phyloP scores from a whole-genome alignment of 495 filamentous ascomycete genomes.

The Evansstolkia leycettana region DNA sequence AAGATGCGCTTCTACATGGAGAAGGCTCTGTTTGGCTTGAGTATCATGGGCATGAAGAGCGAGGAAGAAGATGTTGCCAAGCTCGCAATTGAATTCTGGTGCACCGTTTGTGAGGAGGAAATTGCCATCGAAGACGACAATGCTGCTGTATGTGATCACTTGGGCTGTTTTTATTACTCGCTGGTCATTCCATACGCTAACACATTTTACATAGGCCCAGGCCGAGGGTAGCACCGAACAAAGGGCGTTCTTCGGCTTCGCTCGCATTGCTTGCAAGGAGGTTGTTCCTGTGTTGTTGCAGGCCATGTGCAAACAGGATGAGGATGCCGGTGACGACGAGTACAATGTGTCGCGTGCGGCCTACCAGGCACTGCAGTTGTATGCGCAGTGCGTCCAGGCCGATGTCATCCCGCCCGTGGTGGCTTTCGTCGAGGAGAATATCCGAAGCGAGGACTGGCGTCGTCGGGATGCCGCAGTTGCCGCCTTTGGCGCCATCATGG shows the following conservation, averaged over 20 bases:
- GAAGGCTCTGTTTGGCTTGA: constrained; percentile 94
- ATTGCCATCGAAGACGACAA: constrained; percentile 97
- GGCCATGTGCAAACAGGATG: constrained; percentile 90
- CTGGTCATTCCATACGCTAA: neutral
- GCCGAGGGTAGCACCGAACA: constrained; percentile 65
- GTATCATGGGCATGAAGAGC: constrained; percentile 98
- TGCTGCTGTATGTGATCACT: constrained; percentile 46
- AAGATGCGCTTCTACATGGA: constrained; percentile 99
- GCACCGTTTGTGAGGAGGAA: constrained; percentile 97
- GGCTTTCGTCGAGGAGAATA: constrained; percentile 78
- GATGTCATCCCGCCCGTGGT: constrained; percentile 75
- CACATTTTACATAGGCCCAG: constrained; percentile 28
- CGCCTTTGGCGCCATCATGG: constrained; percentile 98
- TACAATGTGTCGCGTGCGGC: constrained; percentile 93
- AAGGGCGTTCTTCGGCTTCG: constrained; percentile 86
- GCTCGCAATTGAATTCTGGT: constrained; percentile 98
- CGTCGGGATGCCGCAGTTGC: constrained; percentile 88
- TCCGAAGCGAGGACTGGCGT: constrained; percentile 86
- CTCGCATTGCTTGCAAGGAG: constrained; percentile 75
- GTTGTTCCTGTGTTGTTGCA: constrained; percentile 84
- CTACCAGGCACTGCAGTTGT: constrained; percentile 93
- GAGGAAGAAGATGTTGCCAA: constrained; percentile 96
- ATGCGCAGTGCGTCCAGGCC: constrained; percentile 76
- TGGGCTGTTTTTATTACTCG: neutral
- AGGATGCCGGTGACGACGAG: constrained; percentile 91